A percentile compares a stretch with the other conserved stretches of the same genome.
Conservation (phyloP, 495 filamentous ascomycete species). For the Glonium stellatum region DNA sequence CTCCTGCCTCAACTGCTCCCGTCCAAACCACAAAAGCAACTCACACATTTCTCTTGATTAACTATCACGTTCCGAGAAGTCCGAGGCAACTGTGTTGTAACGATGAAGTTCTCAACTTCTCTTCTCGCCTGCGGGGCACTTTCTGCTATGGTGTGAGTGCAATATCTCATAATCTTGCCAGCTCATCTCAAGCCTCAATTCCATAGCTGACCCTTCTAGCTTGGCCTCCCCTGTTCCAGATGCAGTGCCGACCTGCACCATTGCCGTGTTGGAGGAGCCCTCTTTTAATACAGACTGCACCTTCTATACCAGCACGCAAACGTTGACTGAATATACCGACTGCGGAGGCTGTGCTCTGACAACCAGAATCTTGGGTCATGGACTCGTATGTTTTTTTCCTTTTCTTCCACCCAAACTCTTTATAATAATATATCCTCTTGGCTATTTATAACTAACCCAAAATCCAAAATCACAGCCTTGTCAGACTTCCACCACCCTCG, state of each 20-base stretch:
- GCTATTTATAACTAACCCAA: not conserved
- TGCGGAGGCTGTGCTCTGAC: constrained; percentile 12
- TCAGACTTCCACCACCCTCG: not conserved
- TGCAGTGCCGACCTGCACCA: constrained; percentile 13
- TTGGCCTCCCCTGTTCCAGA: constrained; percentile 2
- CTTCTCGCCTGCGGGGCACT: not conserved
- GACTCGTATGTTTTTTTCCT: not conserved
- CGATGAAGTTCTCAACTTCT: too few species aligned
- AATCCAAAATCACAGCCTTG: not conserved
- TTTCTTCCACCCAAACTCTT: not conserved
- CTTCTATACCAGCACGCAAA: constrained; percentile 12
- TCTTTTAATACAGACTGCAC: constrained; percentile 17
- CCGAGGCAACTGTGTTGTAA: too few species aligned
- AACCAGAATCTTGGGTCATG: constrained; percentile 3
- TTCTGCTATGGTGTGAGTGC: not conserved
- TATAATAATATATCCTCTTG: not conserved
- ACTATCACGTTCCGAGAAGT: too few species aligned
- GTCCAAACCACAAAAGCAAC: too few species aligned
- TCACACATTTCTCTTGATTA: too few species aligned
- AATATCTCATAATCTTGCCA: not conserved
- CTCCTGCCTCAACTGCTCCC: too few species aligned
- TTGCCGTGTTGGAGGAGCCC: constrained; percentile 5
- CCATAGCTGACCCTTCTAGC: not conserved
- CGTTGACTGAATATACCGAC: constrained; percentile 10
- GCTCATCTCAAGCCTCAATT: not conserved